A percentile compares a stretch with the other conserved stretches of the same genome.
Conservation (phyloP, 2,329 filamentous ascomycete genomes). For the Septoria petroselini region DNA sequence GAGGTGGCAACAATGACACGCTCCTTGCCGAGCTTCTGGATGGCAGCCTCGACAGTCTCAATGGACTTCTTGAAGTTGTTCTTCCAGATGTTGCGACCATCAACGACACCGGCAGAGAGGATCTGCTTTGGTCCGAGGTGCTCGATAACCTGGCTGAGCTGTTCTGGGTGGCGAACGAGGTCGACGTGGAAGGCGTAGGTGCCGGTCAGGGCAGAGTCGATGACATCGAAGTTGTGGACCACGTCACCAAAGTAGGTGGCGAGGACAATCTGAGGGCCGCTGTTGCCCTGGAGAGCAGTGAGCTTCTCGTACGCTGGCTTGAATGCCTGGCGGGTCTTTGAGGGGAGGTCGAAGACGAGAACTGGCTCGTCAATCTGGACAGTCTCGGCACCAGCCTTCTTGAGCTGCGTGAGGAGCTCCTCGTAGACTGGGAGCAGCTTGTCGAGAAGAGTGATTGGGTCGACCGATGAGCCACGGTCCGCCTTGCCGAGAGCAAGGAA, state of each 20-base stretch:
- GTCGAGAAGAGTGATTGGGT: slow-evolving; percentile 89
- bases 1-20: slow-evolving; percentile 96
- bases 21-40: slow-evolving; percentile 96
- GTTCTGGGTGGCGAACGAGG: slow-evolving; percentile 96
- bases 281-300: slow-evolving; percentile 63
- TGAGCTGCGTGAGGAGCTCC: slow-evolving; percentile 87
- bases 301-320: slow-evolving; percentile 96
- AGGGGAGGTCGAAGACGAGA: slow-evolving; percentile 87
- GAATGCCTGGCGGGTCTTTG: slow-evolving; percentile 93
- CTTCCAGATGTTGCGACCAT: slow-evolving; percentile 99
- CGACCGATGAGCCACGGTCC: slow-evolving; percentile 87
- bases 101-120: slow-evolving; percentile 93
- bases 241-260: slow-evolving; percentile 99
- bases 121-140: slow-evolving; percentile 85
- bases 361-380: slow-evolving; percentile 98
- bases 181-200: slow-evolving; percentile 89
- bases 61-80: slow-evolving; percentile 97
- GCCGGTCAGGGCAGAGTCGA: slow-evolving; percentile 65
- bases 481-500: slow-evolving; percentile 98
- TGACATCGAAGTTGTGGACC: slow-evolving; percentile 93
- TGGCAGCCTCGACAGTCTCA: slow-evolving; percentile 79
- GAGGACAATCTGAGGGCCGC: slow-evolving; percentile 82
- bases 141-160: slow-evolving; percentile 79
- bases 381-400: slow-evolving; percentile 90
- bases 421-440: slow-evolving; percentile 94